Evolutionary conservation across 495 filamentous ascomycete genomes (phyloP).

Genomic region (Xylaria curta): DNA sequence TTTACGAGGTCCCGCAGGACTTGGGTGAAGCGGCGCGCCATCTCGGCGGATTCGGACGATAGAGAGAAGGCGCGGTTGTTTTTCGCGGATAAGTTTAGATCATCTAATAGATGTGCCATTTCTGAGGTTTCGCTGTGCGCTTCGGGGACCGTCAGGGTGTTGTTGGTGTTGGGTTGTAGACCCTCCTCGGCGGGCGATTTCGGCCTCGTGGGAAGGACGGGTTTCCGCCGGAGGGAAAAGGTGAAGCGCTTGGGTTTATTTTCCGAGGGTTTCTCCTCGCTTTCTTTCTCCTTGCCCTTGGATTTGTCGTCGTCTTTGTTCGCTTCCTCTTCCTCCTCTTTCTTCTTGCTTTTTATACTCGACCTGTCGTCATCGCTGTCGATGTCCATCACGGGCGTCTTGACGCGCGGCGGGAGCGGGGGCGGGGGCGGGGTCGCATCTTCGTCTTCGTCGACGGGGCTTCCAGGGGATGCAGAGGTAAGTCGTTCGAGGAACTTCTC

Average conservation of each 20-base stretch:
- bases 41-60: conserved; percentile 76
- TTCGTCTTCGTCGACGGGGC: conserved; percentile 34
- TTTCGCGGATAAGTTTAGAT: conserved; percentile 75
- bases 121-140: conserved; percentile 72
- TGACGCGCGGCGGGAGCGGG: conserved; percentile 49
- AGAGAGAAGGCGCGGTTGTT: conserved; percentile 84
- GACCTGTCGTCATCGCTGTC: conserved; percentile 47
- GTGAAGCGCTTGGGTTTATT: conserved; percentile 51
- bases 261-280: conserved; percentile 12
- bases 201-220: not conserved
- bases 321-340: not conserved
- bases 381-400: conserved; percentile 52
- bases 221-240: conserved; percentile 37
- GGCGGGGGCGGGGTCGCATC: conserved; percentile 46
- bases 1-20: conserved; percentile 91
- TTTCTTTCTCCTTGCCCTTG: conserved; percentile 31
- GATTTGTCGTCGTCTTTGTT: not conserved
- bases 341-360: conserved; percentile 34
- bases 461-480: conserved; percentile 34
- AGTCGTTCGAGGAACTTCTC: conserved; percentile 52
- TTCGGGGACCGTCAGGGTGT: conserved; percentile 21
- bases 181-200: conserved; percentile 23
- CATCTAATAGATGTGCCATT: conserved; percentile 75
- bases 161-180: conserved; percentile 28
- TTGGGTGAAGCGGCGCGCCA: conserved; percentile 81